phyloP scores from a whole-genome alignment of 116 monocot genomes.

The Trichopus zeylanicus region DNA sequence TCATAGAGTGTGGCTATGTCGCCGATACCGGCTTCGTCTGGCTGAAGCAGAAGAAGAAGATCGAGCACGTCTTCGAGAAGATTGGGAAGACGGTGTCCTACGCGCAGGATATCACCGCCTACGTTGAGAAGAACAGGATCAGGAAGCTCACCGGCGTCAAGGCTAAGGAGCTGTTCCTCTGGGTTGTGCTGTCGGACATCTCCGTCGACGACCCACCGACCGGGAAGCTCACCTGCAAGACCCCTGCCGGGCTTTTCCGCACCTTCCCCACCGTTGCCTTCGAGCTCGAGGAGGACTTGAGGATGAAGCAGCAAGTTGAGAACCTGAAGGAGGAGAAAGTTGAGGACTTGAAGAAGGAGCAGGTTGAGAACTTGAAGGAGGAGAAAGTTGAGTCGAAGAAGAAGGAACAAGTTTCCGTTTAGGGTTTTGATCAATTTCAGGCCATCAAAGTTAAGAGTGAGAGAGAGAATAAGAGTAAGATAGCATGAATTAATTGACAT shows the following conservation, averaged over 20 bases:
- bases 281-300: constrained; percentile 7
- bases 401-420: too few relatives aligned
- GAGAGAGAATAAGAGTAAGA: too few relatives aligned
- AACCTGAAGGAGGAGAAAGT: too few relatives aligned
- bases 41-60: constrained; percentile 55
- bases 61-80: constrained; percentile 31
- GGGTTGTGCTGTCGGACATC: constrained; percentile 33
- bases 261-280: constrained; percentile 26
- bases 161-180: constrained; percentile 42
- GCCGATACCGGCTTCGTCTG: constrained; percentile 57
- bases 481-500: too few relatives aligned
- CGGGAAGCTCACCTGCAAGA: constrained; percentile 25
- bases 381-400: too few relatives aligned
- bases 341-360: too few relatives aligned
- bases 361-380: too few relatives aligned
- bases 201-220: constrained; percentile 22
- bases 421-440: too few relatives aligned
- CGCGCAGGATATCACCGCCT: constrained; percentile 38
- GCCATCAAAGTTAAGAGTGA: too few relatives aligned
- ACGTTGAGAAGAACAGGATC: constrained; percentile 38
- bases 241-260: constrained; percentile 23
- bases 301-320: constrained; percentile 1
- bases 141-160: constrained; percentile 53
- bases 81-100: constrained; percentile 32
- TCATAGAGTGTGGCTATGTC: constrained; percentile 39